phyloP scores from a whole-genome alignment of 805 yeast species.

The Spathaspora boniae region DNA sequence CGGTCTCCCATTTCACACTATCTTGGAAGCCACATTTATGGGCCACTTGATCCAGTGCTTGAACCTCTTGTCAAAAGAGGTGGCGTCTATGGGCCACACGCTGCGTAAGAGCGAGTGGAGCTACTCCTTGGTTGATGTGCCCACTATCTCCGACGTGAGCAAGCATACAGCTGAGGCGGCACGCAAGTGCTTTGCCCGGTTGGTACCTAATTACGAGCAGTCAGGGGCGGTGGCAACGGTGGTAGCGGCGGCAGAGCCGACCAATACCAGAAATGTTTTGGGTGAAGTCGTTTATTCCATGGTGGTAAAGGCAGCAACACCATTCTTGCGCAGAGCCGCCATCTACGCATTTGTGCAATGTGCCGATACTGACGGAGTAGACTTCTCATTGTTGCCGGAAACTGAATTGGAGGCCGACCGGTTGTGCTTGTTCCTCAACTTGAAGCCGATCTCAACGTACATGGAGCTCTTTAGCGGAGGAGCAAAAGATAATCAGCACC shows the following conservation, averaged over 20 bases:
- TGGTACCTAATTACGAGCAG: constrained; percentile 7
- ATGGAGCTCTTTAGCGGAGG: constrained; percentile 15
- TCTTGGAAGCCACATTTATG: constrained; percentile 47
- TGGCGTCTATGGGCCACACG: constrained; percentile 24
- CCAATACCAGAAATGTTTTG: constrained; percentile 19
- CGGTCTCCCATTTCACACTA: constrained; percentile 43
- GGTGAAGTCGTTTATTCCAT: constrained; percentile 48
- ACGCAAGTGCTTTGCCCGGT: constrained; percentile 21
- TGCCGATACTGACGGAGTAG: constrained; percentile 40
- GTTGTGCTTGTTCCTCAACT: constrained; percentile 46
- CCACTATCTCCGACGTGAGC: constrained; percentile 22
- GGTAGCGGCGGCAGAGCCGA: no score
- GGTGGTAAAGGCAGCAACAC: constrained; percentile 54
- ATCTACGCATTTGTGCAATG: constrained; percentile 53
- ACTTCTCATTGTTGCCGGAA: constrained; percentile 13
- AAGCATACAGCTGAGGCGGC: constrained; percentile 18
- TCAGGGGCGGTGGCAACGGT: constrained; percentile 3
- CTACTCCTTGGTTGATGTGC: constrained; percentile 35
- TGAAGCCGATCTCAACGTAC: constrained; percentile 25
- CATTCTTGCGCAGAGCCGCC: constrained; percentile 62
- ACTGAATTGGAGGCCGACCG: constrained; percentile 49
- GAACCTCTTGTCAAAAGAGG: constrained; percentile 21
- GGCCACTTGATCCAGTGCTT: constrained; percentile 51
- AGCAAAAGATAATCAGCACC: not conserved
- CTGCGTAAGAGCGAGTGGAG: constrained; percentile 20